Conservation (phyloP, 2,329 filamentous ascomycete species). For the Exophiala xenobiotica region DNA sequence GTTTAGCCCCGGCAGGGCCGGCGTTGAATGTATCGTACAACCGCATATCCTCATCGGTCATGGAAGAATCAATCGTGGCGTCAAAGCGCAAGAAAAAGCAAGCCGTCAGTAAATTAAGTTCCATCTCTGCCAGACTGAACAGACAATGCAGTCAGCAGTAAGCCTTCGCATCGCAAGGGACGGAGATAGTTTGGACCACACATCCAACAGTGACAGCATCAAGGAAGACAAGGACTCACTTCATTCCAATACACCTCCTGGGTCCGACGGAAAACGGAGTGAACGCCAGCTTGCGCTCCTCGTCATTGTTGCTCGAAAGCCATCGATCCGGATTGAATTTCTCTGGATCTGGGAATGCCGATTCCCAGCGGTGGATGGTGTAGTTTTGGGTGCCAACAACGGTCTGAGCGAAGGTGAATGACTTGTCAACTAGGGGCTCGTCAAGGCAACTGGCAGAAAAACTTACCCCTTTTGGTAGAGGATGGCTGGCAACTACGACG, state of each 20-base stretch:
- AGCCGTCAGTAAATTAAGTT: slow-evolving; percentile 5
- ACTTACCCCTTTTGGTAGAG: slow-evolving; percentile 3
- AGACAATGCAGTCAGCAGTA: neutral
- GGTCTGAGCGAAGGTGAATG: neutral
- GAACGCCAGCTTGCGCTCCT: slow-evolving; percentile 1
- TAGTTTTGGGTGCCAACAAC: neutral
- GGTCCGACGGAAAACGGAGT: slow-evolving; percentile 10
- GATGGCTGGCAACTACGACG: slow-evolving; percentile 9
- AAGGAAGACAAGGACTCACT: slow-evolving; percentile 3
- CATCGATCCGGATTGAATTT: neutral
- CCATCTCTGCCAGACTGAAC: slow-evolving; percentile 12
- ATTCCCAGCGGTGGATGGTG: neutral
- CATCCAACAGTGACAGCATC: neutral
- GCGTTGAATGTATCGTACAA: slow-evolving; percentile 18
- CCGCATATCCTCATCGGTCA: slow-evolving; percentile 14
- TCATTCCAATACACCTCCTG: slow-evolving; percentile 13
- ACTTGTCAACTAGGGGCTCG: neutral
- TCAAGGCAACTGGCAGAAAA: slow-evolving; percentile 27
- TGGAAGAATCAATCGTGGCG: slow-evolving; percentile 5
- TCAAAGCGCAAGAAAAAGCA: slow-evolving; percentile 14
- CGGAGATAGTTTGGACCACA: neutral
- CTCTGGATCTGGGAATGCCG: neutral
- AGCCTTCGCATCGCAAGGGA: neutral
- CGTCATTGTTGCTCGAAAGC: neutral
- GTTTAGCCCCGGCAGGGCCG: slow-evolving; percentile 8